Evolutionary conservation across 2,329 filamentous ascomycete species (phyloP), one percentile per base, ranked within the genome.

Genomic region (Dothiorella sarmentorum): DNA sequence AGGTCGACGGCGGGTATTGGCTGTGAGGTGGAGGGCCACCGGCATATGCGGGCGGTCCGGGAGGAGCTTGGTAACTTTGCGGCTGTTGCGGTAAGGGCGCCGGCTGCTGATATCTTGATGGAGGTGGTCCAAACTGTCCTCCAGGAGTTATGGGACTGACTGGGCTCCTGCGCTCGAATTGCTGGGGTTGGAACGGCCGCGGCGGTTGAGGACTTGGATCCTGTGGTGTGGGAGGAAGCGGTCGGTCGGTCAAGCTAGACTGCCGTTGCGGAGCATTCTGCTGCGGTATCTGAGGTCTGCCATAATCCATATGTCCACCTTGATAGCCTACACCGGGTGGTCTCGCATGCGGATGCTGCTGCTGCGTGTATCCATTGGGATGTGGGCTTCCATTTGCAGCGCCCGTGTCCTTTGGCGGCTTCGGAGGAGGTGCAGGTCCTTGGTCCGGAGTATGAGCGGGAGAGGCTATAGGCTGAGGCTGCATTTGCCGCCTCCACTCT

Each of bases 401-500:
- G 9, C 40, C 40, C 5, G 49, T 22, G 24, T 55, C 38, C 45
- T 74, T 73, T 2, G 70, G 85, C 0, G 85, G 76, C 60, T 77
- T 74, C 27, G 78, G 78, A 15, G 78, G 79, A 47, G 77, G 77
- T 3, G 61, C 63, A 6, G 71, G 71, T 5, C 27, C 20, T 10
- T 51, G 31, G n/a, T 17, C 47, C 2, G 66, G 60, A 17, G 15
- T 58, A 57, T 58, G 59, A 4, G 73, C 73, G 3, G 73, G 69
- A 26, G 74, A 72, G 7, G 69, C 64, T 24, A 65, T 64, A 11
- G 69, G 67, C 9, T 66, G 65, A 10, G 69, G 64, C 33, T 63
- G 69, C 22, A 65, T 65, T 13, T 73, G 68, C 22, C 66, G 68
- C 31, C 71, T 65, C 62, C 67, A 71, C 66, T 88, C 86, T 24